Evolutionary conservation across 495 filamentous ascomycete species (phyloP).

Genomic region (Massariosphaeria phaeospora): DNA sequence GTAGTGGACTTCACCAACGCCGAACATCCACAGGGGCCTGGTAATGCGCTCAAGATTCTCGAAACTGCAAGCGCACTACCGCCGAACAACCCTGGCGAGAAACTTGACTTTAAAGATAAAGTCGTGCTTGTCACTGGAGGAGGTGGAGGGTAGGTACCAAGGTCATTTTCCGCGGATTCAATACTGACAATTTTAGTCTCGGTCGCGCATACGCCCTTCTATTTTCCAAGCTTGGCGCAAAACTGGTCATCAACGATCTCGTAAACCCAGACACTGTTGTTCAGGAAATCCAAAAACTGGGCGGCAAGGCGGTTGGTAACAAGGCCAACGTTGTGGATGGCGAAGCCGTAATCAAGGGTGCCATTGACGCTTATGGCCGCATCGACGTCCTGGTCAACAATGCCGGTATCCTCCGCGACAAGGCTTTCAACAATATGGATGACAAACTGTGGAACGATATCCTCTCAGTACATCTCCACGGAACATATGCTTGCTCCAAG

Average conservation of each 20-base stretch:
- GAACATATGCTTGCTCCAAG: constrained; percentile 96
- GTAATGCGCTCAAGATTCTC: constrained; percentile 81
- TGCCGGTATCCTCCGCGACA: constrained; percentile 94
- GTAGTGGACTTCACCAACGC: constrained; percentile 83
- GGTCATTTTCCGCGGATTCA: constrained; percentile 8
- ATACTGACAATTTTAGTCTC: constrained; percentile 51
- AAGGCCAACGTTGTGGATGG: constrained; percentile 95
- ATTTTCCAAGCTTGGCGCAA: constrained; percentile 85
- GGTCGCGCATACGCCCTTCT: constrained; percentile 88
- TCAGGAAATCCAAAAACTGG: constrained; percentile 81
- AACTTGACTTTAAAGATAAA: constrained; percentile 81
- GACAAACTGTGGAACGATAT: constrained; percentile 92
- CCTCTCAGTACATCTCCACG: constrained; percentile 84
- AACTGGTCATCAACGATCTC: constrained; percentile 91
- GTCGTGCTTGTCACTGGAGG: constrained; percentile 92
- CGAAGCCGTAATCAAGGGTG: constrained; percentile 82
- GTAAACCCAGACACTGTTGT: constrained; percentile 90
- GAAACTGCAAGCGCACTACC: constrained; percentile 77
- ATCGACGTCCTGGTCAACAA: constrained; percentile 97
- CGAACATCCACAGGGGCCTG: constrained; percentile 77
- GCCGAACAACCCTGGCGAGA: constrained; percentile 63
- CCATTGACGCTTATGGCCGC: constrained; percentile 90
- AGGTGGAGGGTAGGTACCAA: constrained; percentile 64
- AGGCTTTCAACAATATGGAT: constrained; percentile 97
- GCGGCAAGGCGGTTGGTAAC: constrained; percentile 86